Conservation (phyloP, 768 basidiomycete species). For the Hypsizygus marmoreus region DNA sequence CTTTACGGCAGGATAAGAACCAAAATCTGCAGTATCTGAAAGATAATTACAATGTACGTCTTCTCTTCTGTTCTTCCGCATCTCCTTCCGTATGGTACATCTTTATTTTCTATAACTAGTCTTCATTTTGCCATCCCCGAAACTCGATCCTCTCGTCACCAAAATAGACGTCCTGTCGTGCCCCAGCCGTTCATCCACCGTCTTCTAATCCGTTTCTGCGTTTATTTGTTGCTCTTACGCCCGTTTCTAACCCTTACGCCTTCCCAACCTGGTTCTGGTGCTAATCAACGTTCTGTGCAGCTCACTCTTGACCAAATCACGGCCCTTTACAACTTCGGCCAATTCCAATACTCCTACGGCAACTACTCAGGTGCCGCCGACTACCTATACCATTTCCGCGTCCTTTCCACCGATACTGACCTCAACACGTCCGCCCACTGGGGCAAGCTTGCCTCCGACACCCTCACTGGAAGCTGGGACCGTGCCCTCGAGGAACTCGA, state of each 20-base stretch:
- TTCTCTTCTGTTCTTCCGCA: too few relatives aligned
- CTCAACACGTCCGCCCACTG: slow-evolving; percentile 95
- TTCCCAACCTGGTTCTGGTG: too few relatives aligned
- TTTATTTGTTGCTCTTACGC: too few relatives aligned
- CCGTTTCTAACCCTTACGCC: too few relatives aligned
- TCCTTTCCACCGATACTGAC: slow-evolving; percentile 88
- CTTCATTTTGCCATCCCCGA: too few relatives aligned
- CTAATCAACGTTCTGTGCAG: slow-evolving; percentile 48
- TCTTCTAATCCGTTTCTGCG: too few relatives aligned
- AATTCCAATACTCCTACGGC: slow-evolving; percentile 98
- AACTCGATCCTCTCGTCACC: too few relatives aligned
- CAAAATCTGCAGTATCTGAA: slow-evolving; percentile 93
- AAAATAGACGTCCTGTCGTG: too few relatives aligned
- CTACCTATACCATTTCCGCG: slow-evolving; percentile 97
- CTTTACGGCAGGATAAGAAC: slow-evolving; percentile 91
- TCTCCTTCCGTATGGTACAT: too few relatives aligned
- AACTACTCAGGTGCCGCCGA: slow-evolving; percentile 96
- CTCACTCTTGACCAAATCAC: slow-evolving; percentile 93
- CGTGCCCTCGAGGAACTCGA: slow-evolving; percentile 84
- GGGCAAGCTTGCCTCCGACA: slow-evolving; percentile 96
- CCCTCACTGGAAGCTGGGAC: slow-evolving; percentile 75
- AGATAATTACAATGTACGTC: slow-evolving; percentile 85
- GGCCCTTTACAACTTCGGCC: slow-evolving; percentile 93
- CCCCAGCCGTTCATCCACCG: too few relatives aligned
- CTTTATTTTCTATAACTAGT: too few relatives aligned